Evolutionary conservation across 1,139 yeast genomes (phyloP), one percentile per base, ranked within the genome.

Genomic region (Candida sanyaensis): DNA sequence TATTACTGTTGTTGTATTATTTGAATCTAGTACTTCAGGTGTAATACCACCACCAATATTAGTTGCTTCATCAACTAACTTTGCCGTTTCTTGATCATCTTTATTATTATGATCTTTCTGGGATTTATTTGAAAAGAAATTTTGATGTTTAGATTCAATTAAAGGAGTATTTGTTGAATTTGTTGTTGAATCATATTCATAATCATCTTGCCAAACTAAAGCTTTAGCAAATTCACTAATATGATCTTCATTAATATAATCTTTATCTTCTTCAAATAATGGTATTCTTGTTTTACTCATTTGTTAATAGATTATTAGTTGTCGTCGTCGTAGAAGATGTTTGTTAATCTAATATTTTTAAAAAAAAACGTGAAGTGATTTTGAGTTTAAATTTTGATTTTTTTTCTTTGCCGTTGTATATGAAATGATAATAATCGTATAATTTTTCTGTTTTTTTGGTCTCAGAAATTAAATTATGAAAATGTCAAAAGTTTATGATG

Each of bases 141-240:
- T 5, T 11, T 27, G 23, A n/a, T 17, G 11, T 27, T 27, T 5
- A 1, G 44, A 45, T 33, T 47, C 49, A 36, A 26, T 40, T 11
- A 27, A 8, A 8, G 56, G 54, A 9, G 54, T 50, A 4, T 52
- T 42, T 4, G 50, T 46, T 37, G 47, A 46, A 11, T 50, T 55
- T 4, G 50, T 46, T 37, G 47, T 47, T 10, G 50, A 55, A 31
- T 52, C 52, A 21, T 40, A 38, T 17, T 65, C 69, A 23, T 66
- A 69, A 23, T 58, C 53, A 17, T 69, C 72, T 34, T 72, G 77
- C 75, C 77, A 73, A 5, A 62, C 58, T 23, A 75, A 54, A 0
- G 79, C 79, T 41, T 63, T 66, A 11, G 77, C 78, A 56, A 75
- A 75, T 37, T 71, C 67, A 32, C 66, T 62, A 21, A 75, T 72